Evolutionary conservation across 2,329 filamentous ascomycete genomes (phyloP), one percentile per base, ranked within the genome.

Genomic region (Xylaria sp.): DNA sequence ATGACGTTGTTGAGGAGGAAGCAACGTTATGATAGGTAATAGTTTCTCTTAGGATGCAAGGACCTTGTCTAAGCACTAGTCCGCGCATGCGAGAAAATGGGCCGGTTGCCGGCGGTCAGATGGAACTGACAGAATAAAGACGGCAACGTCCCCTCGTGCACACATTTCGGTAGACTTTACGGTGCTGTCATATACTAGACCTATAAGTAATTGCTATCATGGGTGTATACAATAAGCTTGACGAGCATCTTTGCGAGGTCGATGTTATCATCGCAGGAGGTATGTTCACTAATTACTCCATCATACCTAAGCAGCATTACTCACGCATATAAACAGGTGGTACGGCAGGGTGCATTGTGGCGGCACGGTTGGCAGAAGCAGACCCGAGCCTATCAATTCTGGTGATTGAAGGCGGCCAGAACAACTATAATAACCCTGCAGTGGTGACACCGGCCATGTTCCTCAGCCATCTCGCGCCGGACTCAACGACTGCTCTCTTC

Each of bases 381-480:
- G 67, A 68, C 31, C 63, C 64, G 1, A 53, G 35, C 21, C 51
- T 71, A 7, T 71, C 69, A 1, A 61, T 71, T 51, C 38, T 71
- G 42, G 54, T 71, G 19, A 65, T 71, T 17, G 69, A 71, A 38
- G 33, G 57, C 2, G 69, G 69, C 2, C 25, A 25, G 9, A 37
- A 70, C 46, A 67, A 67, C 17, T 61, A 62, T 28, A 7, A 42
- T 1, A 35, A 60, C 11, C 66, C 53, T 7, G 23, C 37, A n/a
- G 50, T 74, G 4, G 55, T 63, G 7, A 78, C 82, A 45, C 85
- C 85, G 1, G 84, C 78, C 0, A 71, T 84, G 9, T 87, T 79
- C 61, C 71, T 82, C 37, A 70, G 74, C 19, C 80, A 85, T 64
- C 72, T 87, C 0, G 73, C 76, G 8, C 83, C 83, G 0, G 62